Base-by-base conservation (phyloP, 495 filamentous ascomycete genomes). In the Aspergillus funiculosus region DNA sequence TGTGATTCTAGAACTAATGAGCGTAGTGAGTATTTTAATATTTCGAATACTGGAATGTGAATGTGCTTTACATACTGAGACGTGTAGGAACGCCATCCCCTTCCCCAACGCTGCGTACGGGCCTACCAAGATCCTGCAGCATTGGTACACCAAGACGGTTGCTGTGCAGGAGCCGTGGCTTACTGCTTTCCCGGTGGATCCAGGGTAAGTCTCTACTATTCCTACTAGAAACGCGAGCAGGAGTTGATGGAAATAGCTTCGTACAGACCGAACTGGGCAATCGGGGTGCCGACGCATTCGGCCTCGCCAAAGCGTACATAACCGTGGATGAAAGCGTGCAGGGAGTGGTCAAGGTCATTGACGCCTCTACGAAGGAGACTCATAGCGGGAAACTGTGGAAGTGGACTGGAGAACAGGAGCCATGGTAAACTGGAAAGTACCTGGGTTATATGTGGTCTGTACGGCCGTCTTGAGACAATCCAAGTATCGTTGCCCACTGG, bases 211-310 rank as follows among this genome's bases (percentile, higher is more conserved):
- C 27, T n/a, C n/a, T n/a, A n/a, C n/a, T n/a, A n/a, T n/a, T n/a
- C n/a, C n/a, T n/a, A n/a, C 13, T 37, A 6, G 17, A 21, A 19
- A 6, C 35, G 25, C n/a, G 17, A 10, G 21, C 15, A n/a, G 28
- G 7, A 5, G 22, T 31, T 24, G 26, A 22, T 13, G n/a, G 47
- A 35, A 38, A 31, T 19, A 70, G 68, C n/a, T 74, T 60, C 47
- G 62, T 62, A 7, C 63, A 66, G 30, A 78, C 72, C 3, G 71
- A 74, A 0, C 48, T 74, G 46, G 72, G 72, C 8, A 72, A 75
- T 43, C 25, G 45, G 4, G 70, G 53, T 0, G 73, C 72, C 11
- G 25, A 48, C 9, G 27, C 10, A 1, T 54, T 66, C 17, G 71
- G 72, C 0, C 11, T 66, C 2, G 60, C 63, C 14, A 39, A 67